Conservation (phyloP, 2,329 filamentous ascomycete species). For the Botrytis aclada region DNA sequence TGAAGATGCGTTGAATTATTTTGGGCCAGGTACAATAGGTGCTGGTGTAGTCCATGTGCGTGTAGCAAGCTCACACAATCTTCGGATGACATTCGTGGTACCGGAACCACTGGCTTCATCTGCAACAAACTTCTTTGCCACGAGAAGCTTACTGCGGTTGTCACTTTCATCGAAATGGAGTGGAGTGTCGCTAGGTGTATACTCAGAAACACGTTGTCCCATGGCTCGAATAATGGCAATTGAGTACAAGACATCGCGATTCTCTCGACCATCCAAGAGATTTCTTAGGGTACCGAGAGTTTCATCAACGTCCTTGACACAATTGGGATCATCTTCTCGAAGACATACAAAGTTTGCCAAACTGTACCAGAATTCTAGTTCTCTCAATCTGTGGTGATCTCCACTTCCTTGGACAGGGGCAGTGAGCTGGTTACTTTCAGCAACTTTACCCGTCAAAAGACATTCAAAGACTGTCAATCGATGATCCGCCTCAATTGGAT, state of each 20-base stretch:
- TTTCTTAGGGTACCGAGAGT: slow-evolving; percentile 63
- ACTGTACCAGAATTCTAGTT: slow-evolving; percentile 79
- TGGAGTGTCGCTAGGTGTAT: slow-evolving; percentile 54
- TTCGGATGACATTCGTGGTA: slow-evolving; percentile 70
- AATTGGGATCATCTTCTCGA: slow-evolving; percentile 56
- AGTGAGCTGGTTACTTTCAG: slow-evolving; percentile 57
- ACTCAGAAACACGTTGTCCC: slow-evolving; percentile 61
- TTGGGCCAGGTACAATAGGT: slow-evolving; percentile 11
- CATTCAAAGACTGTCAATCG: slow-evolving; percentile 74
- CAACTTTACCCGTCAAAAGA: slow-evolving; percentile 68
- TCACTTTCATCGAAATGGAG: slow-evolving; percentile 65
- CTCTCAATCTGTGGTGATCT: slow-evolving; percentile 55
- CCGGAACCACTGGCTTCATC: slow-evolving; percentile 64
- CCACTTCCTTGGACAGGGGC: slow-evolving; percentile 47
- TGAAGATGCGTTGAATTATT: slow-evolving; percentile 5
- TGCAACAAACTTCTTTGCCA: slow-evolving; percentile 67
- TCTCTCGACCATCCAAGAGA: slow-evolving; percentile 76
- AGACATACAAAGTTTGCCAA: slow-evolving; percentile 70
- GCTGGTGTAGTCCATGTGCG: slow-evolving; percentile 40
- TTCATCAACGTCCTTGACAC: slow-evolving; percentile 60
- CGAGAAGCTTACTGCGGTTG: slow-evolving; percentile 62
- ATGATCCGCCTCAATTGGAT: slow-evolving; percentile 61
- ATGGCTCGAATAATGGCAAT: slow-evolving; percentile 77
- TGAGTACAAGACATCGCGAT: slow-evolving; percentile 86
- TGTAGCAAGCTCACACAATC: slow-evolving; percentile 65